Percentiles rank a stretch among this genome's conserved stretches.
phyloP scores from a whole-genome alignment of 2,329 filamentous ascomycete genomes.

The Rhinocladiella similis region DNA sequence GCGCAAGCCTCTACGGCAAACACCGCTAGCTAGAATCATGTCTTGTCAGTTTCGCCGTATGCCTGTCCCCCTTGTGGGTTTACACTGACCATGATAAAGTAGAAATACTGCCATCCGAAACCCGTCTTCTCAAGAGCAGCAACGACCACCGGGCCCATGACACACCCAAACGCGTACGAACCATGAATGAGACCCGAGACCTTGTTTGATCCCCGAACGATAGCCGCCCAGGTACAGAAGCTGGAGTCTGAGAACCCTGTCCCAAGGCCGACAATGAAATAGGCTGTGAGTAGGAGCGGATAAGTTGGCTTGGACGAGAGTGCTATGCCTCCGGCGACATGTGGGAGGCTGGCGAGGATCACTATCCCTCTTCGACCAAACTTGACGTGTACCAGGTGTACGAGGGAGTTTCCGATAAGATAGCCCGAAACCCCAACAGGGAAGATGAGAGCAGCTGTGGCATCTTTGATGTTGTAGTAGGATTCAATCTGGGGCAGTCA shows the following conservation, averaged over 20 bases:
- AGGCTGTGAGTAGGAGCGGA: constrained; percentile 34
- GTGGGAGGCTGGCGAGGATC: constrained; percentile 40
- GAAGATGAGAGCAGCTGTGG: constrained; percentile 48
- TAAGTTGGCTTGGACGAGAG: constrained; percentile 37
- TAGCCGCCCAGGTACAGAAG: constrained; percentile 49
- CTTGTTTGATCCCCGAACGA: constrained; percentile 41
- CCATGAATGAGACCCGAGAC: constrained; percentile 45
- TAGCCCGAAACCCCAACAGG: constrained; percentile 47
- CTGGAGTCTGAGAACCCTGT: constrained; percentile 45
- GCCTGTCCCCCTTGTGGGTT: not conserved
- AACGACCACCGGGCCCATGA: constrained; percentile 39
- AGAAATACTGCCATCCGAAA: constrained; percentile 42
- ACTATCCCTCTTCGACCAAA: constrained; percentile 48
- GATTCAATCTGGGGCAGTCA: constrained; percentile 31
- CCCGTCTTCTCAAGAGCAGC: constrained; percentile 32
- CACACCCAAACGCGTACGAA: constrained; percentile 41
- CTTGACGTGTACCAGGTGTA: constrained; percentile 40
- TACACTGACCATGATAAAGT: constrained; percentile 39
- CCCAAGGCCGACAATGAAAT: constrained; percentile 39
- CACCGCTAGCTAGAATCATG: not conserved
- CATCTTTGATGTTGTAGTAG: constrained; percentile 45
- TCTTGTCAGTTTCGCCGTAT: not conserved
- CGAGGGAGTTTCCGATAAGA: constrained; percentile 42
- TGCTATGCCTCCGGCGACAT: constrained; percentile 34
- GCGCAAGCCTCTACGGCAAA: constrained; percentile 17